These are phyloP conservation scores for Aspergillus sp. DNA, from an alignment of 2,329 filamentous ascomycete genomes.

Conservation along the genomic window DNA sequence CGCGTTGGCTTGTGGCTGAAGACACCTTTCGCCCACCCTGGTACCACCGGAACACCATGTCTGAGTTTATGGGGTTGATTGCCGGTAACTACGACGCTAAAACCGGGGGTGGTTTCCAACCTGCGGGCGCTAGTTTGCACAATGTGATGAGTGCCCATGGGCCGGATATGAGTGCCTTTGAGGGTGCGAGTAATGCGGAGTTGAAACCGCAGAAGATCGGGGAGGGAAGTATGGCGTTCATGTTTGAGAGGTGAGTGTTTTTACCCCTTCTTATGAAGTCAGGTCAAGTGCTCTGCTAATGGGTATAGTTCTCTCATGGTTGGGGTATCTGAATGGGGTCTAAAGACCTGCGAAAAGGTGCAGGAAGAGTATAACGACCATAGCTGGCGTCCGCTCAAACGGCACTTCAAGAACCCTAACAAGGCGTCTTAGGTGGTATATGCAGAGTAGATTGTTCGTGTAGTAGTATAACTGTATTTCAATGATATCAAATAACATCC, in stretches of 20 bases:
- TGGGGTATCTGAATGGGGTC: constrained; percentile 63
- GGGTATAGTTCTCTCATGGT: constrained; percentile 53
- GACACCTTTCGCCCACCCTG: constrained; percentile 54
- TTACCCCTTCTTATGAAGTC: not conserved
- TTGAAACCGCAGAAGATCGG: constrained; percentile 50
- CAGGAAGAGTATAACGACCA: constrained; percentile 69
- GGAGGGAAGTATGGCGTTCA: constrained; percentile 56
- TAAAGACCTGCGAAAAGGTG: constrained; percentile 62
- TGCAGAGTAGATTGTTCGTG: not conserved
- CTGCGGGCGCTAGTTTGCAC: constrained; percentile 56
- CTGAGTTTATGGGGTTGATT: constrained; percentile 59
- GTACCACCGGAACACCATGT: constrained; percentile 59
- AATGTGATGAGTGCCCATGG: constrained; percentile 66
- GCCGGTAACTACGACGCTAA: constrained; percentile 55
- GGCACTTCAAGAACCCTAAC: constrained; percentile 52
- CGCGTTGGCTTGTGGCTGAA: constrained; percentile 55
- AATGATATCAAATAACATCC: constrained; percentile 37
- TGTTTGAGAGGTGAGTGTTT: constrained; percentile 49
- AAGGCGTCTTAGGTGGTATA: constrained; percentile 17
- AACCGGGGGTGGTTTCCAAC: constrained; percentile 49
- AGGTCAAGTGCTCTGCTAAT: constrained; percentile 31
- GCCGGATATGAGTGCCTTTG: constrained; percentile 49
- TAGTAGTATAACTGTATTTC: not conserved
- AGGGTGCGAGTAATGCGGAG: constrained; percentile 46
- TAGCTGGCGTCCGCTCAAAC: constrained; percentile 65